Percentiles rank a stretch among this genome's conserved stretches.
These are phyloP conservation scores for Martensiomyces pterosporus DNA, from an alignment of 192 early-diverging fungal species.

Conservation along the genomic window DNA sequence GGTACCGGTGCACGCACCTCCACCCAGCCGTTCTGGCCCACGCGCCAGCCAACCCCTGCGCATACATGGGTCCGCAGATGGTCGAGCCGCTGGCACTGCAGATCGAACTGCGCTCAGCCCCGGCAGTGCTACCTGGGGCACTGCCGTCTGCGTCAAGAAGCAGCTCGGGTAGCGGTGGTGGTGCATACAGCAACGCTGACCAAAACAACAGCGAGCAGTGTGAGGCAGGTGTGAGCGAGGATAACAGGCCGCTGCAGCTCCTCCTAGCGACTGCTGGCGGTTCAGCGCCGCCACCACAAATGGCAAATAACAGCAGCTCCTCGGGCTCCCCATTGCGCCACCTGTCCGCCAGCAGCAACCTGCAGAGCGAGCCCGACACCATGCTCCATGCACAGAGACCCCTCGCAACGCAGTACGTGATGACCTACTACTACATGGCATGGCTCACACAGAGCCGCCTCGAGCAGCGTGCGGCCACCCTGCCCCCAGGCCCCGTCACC, in stretches of 20 bases:
- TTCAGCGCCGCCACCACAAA: no score
- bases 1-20: constrained; percentile 43
- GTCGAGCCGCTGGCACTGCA: constrained; percentile 45
- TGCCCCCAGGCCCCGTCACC: constrained; percentile 22
- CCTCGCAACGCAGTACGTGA: constrained; percentile 19
- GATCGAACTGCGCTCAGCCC: constrained; percentile 30
- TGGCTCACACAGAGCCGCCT: constrained; percentile 43
- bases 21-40: constrained; percentile 21
- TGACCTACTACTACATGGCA: constrained; percentile 46
- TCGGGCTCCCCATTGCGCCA: background rate
- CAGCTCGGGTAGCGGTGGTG: no score
- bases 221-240: background rate
- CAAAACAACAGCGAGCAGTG: no score
- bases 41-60: constrained; percentile 13
- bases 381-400: background rate
- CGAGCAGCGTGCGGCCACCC: constrained; percentile 24
- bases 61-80: constrained; percentile 41
- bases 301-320: background rate
- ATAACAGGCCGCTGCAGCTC: background rate
- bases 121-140: no score
- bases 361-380: background rate
- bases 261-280: no score
- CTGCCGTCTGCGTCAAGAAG: no score
- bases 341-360: background rate
- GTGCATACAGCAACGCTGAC: no score